A percentile compares a stretch with the other conserved stretches of the same genome.
Conservation (phyloP, 2,329 filamentous ascomycete species). For the Aspergillus brunneoviolaceus region DNA sequence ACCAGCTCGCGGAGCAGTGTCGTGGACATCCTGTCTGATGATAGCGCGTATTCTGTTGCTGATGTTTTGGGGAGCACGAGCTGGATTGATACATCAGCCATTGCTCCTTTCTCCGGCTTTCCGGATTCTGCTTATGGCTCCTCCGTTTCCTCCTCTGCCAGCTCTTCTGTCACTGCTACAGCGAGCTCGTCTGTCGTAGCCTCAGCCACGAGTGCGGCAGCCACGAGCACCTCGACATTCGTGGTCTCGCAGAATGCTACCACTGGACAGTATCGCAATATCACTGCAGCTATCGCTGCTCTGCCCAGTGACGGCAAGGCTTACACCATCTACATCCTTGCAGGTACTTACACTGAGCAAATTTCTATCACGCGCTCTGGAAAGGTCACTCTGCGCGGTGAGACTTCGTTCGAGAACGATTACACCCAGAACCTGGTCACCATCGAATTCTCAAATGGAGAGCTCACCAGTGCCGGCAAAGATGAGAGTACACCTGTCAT, state of each 20-base stretch:
- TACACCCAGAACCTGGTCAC: conserved; percentile 40
- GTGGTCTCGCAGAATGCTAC: conserved; percentile 34
- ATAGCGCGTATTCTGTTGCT: not conserved
- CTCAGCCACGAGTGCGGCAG: not conserved
- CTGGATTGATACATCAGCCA: not conserved
- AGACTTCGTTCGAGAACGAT: conserved; percentile 35
- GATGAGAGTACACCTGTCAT: conserved; percentile 49
- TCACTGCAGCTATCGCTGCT: conserved; percentile 47
- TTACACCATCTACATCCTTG: conserved; percentile 43
- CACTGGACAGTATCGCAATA: conserved; percentile 41
- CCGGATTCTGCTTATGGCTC: not conserved
- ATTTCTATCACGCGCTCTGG: conserved; percentile 43
- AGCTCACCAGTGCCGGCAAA: conserved; percentile 41
- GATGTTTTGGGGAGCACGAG: not conserved
- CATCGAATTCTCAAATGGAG: conserved; percentile 39
- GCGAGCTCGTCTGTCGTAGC: not conserved
- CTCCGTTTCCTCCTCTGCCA: not conserved
- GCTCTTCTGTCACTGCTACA: not conserved
- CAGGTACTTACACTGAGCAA: conserved; percentile 46
- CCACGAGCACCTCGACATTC: conserved; percentile 25
- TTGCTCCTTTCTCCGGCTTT: not conserved
- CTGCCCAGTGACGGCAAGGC: conserved; percentile 43
- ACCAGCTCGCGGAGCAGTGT: not conserved
- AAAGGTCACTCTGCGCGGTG: conserved; percentile 39
- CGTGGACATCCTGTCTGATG: not conserved